phyloP scores from a whole-genome alignment of 371 early-diverging fungal genomes.

The Mortierella sp. region DNA sequence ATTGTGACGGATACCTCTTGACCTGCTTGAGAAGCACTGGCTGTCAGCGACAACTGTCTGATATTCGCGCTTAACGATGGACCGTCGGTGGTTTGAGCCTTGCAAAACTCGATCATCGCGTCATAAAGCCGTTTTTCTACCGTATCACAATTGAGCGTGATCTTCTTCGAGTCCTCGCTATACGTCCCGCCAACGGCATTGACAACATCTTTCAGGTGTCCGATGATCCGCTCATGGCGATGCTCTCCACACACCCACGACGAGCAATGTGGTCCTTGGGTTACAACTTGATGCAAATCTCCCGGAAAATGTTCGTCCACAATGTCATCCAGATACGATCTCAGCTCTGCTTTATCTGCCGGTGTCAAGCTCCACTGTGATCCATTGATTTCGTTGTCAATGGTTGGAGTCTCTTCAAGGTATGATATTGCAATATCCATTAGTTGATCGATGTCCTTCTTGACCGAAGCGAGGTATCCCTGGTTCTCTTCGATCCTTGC shows the following conservation, averaged over 20 bases:
- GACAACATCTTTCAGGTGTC: background rate
- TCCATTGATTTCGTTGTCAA: background rate
- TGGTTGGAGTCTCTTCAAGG: background rate
- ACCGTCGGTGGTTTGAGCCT: background rate
- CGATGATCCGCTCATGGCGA: background rate
- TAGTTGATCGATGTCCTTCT: background rate
- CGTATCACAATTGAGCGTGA: background rate
- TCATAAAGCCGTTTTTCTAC: constrained; percentile 1
- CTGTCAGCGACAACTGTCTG: too few relatives aligned
- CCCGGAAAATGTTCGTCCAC: constrained; percentile 6
- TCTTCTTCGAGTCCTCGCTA: background rate
- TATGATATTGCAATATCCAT: background rate
- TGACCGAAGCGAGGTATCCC: too few relatives aligned
- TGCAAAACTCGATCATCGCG: background rate
- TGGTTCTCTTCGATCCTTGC: constrained; percentile 3
- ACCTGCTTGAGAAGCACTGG: too few relatives aligned
- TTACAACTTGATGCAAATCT: background rate
- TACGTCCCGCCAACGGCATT: constrained; percentile 1
- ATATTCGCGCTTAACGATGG: too few relatives aligned
- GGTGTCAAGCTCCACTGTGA: background rate
- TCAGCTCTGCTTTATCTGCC: constrained; percentile 3
- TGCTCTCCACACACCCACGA: constrained; percentile 1
- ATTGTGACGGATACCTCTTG: too few relatives aligned
- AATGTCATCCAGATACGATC: constrained; percentile 2
- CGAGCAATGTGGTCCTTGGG: background rate